Evolutionary conservation across 1,284 basidiomycete species (phyloP), one percentile per base, ranked within the genome.

Genomic region (Leccinum pallidistipes): DNA sequence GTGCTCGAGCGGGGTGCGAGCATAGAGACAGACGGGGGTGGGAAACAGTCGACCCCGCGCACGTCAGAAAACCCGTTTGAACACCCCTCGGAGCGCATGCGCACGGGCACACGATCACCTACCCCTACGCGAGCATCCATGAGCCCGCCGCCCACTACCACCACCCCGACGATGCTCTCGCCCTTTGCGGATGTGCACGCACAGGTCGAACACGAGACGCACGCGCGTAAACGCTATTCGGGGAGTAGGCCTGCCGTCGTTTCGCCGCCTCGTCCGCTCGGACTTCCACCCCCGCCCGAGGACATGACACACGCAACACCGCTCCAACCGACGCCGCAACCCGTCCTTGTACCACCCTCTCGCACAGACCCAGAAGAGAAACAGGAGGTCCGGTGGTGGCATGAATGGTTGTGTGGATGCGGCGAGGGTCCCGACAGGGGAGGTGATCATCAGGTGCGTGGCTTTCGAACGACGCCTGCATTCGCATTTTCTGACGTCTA

Each of bases 361-460:
- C 61, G 61, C 47, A 21, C 62, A 40, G 64, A 65, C 27, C 59
- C 67, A 10, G 71, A 72, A 36, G 70, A 64, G 31, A 58, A 56
- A 21, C 67, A 74, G 11, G 75, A 76, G 60, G 76, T 79, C 27
- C 78, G 82, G 62, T 92, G 90, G 90, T 92, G 90, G 90, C 90
- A 91, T 68, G 90, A 92, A 57, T 90, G 88, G 88, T 72, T 92
- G 64, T 92, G 90, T 71, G 90, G 90, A 9, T 91, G 88, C 65
- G 78, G 83, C 21, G 90, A 91, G 69, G 86, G 86, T 8, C 76
- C 81, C 8, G 86, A 90, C 72, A 80, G 87, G 29, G 86, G 85
- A 57, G 88, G 87, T 11, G 86, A 91, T 58, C 74, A 82, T 64
- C 90, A 92, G 82, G 90, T 87, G 68, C 57, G 81, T 43, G 29